Base-by-base conservation (phyloP, 371 early-diverging fungal species). In the Amoeboaphelidium protococcarum region DNA sequence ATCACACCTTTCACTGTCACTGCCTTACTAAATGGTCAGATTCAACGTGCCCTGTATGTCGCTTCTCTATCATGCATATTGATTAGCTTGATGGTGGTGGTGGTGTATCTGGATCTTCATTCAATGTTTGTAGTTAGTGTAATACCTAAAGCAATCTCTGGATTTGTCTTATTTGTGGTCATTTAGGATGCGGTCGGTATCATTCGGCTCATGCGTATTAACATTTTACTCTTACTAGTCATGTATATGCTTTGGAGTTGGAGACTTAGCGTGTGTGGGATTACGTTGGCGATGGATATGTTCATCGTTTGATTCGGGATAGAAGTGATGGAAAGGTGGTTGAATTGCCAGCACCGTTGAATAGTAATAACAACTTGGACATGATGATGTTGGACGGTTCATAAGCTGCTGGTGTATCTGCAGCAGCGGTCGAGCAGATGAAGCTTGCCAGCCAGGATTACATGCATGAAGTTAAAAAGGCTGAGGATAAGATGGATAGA, bases 181-280 rank as follows among this genome's bases (percentile, higher is more conserved):
- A 82, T 52, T 65, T 82, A 26, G 67, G 66, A 0, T 64, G 67
- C 48, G 66, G 66, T 6, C 46, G 67, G 40, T 69, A 88, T 51
- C 69, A 74, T 31, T 66, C 68, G 22, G 86, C 70, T 2, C 92
- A 92, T 54, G 92, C 92, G 0, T 74, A 76, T 41, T 66, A 67
- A 37, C 95, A 94, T 56, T 90, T 77, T 53, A 55, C 56, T 41
- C 70, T 71, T 23, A 82, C 84, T 0, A 55, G 62, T 19, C 92
- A 94, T 55, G 57, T 77, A 2, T 91, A 80, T 55, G 68, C 88
- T 1, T 59, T 94, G 48, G 92, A 91, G 53, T 69, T 94, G 20
- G 83, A 83, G 42, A 86, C 89, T 12, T 87, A 89, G 58, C 65
- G 84, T 2, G 86, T 94, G 19, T 94, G 95, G 95, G 95, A 94